Percentiles rank a stretch among this genome's conserved stretches.
Evolutionary conservation across 2,329 filamentous ascomycete genomes (phyloP).

Genomic region (Ceratocystiopsis minuta): DNA sequence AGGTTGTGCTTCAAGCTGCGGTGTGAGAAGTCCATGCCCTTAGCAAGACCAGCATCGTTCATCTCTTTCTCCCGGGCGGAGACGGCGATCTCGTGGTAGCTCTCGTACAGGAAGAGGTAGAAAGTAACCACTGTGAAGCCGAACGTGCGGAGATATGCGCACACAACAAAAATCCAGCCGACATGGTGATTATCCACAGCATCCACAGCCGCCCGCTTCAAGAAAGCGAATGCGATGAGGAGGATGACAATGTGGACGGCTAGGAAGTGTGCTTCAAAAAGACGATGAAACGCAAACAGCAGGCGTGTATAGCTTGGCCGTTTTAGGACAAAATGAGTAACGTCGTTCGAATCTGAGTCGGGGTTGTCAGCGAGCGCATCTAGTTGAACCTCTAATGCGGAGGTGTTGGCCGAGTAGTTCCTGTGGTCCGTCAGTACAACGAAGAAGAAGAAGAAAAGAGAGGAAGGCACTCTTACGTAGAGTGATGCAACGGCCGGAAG

Average conservation of each 20-base stretch:
- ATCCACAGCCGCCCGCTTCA: constrained; percentile 33
- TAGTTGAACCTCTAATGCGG: constrained; percentile 26
- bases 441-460: not conserved
- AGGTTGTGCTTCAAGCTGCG: constrained; percentile 37
- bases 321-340: constrained; percentile 31
- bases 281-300: constrained; percentile 41
- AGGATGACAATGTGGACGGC: constrained; percentile 50
- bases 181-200: constrained; percentile 33
- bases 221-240: constrained; percentile 43
- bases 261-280: constrained; percentile 60
- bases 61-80: constrained; percentile 46
- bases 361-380: constrained; percentile 9
- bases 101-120: constrained; percentile 49
- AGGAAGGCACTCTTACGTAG: constrained; percentile 13
- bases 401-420: constrained; percentile 27
- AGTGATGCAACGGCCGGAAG: constrained; percentile 37
- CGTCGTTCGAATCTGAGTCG: constrained; percentile 20
- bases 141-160: constrained; percentile 38
- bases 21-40: constrained; percentile 47
- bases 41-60: constrained; percentile 42
- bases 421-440: constrained; percentile 4
- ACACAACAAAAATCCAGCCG: constrained; percentile 40
- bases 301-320: constrained; percentile 37
- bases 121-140: constrained; percentile 45
- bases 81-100: constrained; percentile 45